Base-by-base conservation (phyloP, 148 eudicot species). In the Hydrangea macrophylla region DNA sequence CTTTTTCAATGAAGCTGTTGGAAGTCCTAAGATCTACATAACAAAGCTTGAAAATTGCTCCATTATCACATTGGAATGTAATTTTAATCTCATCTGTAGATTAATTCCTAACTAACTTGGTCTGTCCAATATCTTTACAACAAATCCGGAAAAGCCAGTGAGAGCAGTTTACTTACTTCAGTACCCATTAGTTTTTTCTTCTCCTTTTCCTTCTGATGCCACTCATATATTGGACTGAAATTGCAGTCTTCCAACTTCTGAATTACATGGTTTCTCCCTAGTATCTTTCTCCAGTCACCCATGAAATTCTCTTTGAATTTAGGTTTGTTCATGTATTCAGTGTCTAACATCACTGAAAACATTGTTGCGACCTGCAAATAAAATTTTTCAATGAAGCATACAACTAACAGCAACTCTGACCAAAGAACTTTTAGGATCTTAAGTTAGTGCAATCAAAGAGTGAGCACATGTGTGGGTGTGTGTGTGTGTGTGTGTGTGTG, bases 151-250 rank as follows among this genome's bases (percentile, higher is more conserved):
- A 39, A 30, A 61, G 20, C 40, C 45, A 24, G 22, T 11, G 3
- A 42, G 51, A 13, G 26, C 33, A 27, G n/a, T 25, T 54, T n/a
- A 83, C 90, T 75, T 78, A 95, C 99, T 55, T 95, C 99, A 53
- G 87, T 8, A 60, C 60, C 89, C 97, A 95, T 87, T 79, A 80
- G 91, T 76, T 95, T 95, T 93, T 95, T 95, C 75, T 84, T 95
- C 85, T 95, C 99, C 86, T 91, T 95, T 74, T 95, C 99, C 13
- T 48, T 75, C 73, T 85, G 88, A 87, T 91, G 96, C 97, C 97
- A 95, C 56, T 91, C 88, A 67, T 84, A 78, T 78, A 95, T 95
- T 31, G 94, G 94, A 50, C 74, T 80, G 60, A 95, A 95, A 78
- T 95, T 88, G 65, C 99, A 95, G 75, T 91, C 86, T 56, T 80